These are phyloP conservation scores for Pestalotiopsis sp. DNA, from an alignment of 2,329 filamentous ascomycete species.

Conservation along the genomic window DNA sequence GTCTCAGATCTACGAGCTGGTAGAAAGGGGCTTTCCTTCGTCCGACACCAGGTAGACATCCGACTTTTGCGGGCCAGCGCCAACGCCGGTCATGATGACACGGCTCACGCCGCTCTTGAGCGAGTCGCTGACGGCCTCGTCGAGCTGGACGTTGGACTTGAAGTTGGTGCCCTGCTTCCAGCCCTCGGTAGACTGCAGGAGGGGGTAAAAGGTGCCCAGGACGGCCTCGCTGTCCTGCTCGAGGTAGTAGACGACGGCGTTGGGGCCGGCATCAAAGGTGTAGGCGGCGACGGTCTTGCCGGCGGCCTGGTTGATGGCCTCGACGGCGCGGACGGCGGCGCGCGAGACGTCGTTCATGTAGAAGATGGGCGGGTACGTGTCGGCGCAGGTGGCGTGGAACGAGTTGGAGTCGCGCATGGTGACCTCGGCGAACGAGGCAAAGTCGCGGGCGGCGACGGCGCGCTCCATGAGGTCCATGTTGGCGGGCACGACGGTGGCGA, in stretches of 20 bases:
- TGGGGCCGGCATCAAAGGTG: slow-evolving; percentile 96
- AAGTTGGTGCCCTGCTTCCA: slow-evolving; percentile 68
- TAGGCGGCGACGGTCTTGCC: slow-evolving; percentile 87
- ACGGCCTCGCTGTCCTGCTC: slow-evolving; percentile 76
- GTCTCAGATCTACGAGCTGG: background rate
- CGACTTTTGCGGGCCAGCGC: slow-evolving; percentile 83
- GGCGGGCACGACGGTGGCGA: slow-evolving; percentile 75
- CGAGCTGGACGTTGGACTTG: slow-evolving; percentile 59
- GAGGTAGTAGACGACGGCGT: slow-evolving; percentile 94
- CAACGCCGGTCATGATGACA: slow-evolving; percentile 89
- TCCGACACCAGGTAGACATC: slow-evolving; percentile 76
- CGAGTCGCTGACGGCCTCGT: slow-evolving; percentile 65
- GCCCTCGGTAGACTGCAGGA: slow-evolving; percentile 66
- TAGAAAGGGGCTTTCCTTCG: slow-evolving; percentile 54
- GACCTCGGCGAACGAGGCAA: slow-evolving; percentile 82
- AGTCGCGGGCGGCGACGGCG: slow-evolving; percentile 78
- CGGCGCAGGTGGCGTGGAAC: slow-evolving; percentile 93
- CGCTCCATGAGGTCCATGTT: slow-evolving; percentile 86
- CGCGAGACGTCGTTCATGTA: slow-evolving; percentile 95
- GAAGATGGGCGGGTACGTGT: slow-evolving; percentile 96
- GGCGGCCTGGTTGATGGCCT: slow-evolving; percentile 81
- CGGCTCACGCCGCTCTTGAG: slow-evolving; percentile 82
- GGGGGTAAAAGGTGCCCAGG: slow-evolving; percentile 75
- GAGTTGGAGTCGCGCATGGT: slow-evolving; percentile 97
- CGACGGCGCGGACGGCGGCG: slow-evolving; percentile 85